These are phyloP conservation scores for Arctium minus DNA, from an alignment of 129 eudicot species.

Conservation along the genomic window DNA sequence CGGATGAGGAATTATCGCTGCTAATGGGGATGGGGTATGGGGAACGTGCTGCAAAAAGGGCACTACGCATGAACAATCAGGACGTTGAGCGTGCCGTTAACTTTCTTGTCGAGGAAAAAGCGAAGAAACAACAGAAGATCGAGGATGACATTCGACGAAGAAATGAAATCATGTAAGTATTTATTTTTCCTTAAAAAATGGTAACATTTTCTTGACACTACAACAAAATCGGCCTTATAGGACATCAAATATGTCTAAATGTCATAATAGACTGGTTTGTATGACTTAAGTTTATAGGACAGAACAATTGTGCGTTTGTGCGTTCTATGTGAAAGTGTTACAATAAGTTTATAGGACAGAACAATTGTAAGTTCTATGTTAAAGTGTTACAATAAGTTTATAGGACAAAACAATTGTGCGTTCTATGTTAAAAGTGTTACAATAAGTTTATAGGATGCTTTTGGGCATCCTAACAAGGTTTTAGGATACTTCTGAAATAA, in stretches of 20 bases:
- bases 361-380: background rate
- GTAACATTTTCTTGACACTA: constrained; percentile 1
- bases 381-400: background rate
- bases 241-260: background rate
- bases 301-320: background rate
- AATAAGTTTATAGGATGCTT: background rate
- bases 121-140: constrained; percentile 39
- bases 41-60: constrained; percentile 69
- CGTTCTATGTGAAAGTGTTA: background rate
- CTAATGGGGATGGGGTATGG: constrained; percentile 89
- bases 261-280: background rate
- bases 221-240: background rate
- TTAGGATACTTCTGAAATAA: background rate
- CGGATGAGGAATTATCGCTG: constrained; percentile 72
- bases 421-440: background rate
- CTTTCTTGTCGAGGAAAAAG: constrained; percentile 75
- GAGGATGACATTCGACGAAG: constrained; percentile 55
- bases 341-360: background rate
- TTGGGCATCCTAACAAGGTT: background rate
- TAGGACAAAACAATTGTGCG: background rate
- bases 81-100: constrained; percentile 66
- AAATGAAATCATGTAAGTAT: constrained; percentile 60
- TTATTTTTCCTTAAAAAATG: background rate
- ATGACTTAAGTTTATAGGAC: background rate
- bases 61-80: constrained; percentile 76